A percentile compares a stretch with the other conserved stretches of the same genome.
These are phyloP conservation scores for Fusarium sp. DNA, from an alignment of 2,329 filamentous ascomycete species.

Conservation along the genomic window DNA sequence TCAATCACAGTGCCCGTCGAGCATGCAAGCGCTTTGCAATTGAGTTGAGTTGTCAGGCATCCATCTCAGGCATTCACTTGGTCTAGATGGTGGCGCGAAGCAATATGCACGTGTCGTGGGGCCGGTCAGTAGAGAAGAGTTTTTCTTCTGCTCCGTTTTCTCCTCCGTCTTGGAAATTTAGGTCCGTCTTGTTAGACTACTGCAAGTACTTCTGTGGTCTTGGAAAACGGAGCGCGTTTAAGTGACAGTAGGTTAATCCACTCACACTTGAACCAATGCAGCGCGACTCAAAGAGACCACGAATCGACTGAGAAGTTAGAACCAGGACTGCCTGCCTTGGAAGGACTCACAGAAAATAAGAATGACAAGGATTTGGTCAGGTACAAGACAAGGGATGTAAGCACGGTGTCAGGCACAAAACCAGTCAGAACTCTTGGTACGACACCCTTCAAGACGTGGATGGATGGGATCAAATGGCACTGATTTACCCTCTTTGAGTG, in stretches of 20 bases:
- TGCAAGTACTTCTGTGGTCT: not conserved
- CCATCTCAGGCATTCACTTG: conserved; percentile 11
- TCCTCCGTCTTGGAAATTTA: conserved; percentile 10
- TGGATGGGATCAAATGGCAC: conserved; percentile 1
- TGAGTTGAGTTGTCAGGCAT: conserved; percentile 22
- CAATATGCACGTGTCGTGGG: conserved; percentile 22
- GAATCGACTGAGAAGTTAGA: conserved; percentile 6
- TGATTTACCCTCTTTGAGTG: conserved; percentile 39
- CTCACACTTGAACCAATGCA: conserved; percentile 20
- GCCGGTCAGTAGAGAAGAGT: conserved; percentile 33
- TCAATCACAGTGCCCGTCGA: conserved; percentile 16
- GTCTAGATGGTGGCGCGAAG: conserved; percentile 28
- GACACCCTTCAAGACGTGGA: conserved; percentile 26
- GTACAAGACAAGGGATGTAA: conserved; percentile 30
- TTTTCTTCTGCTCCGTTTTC: conserved; percentile 36
- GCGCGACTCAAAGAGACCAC: conserved; percentile 11
- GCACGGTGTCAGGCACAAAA: conserved; percentile 31
- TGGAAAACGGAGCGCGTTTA: conserved; percentile 26
- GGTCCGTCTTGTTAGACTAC: conserved; percentile 5
- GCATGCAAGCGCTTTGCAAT: not conserved
- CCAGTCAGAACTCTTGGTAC: conserved; percentile 31
- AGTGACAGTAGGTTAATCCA: conserved; percentile 20
- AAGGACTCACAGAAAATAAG: conserved; percentile 3
- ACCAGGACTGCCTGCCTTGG: not conserved
- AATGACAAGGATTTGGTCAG: conserved; percentile 27